Base-by-base conservation (phyloP, 306 rosid species). In the Neltuma alba region DNA sequence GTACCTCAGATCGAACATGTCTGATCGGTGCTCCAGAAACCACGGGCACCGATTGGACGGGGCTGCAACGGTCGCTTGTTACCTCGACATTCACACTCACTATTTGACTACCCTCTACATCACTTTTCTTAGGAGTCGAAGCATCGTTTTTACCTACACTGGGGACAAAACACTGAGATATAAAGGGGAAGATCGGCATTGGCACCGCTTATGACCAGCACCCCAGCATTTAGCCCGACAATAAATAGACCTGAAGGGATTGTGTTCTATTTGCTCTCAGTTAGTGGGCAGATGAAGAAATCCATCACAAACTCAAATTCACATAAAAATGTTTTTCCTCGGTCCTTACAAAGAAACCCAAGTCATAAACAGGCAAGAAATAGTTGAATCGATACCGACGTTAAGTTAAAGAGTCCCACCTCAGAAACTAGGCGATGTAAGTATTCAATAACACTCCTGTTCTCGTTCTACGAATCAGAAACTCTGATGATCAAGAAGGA, bases 101-200 rank as follows among this genome's bases (percentile, higher is more conserved):
- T 1, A 13, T 7, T 15, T 45, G 77, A 3, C 25, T 14, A 23
- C 10, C 40, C 27, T 60, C 61, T 16, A 10, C 74, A 74, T 64
- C 57, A 64, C 79, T 37, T 72, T n/a, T 48, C 41, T 11, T 18
- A 63, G 67, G 73, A 21, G 52, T 52, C 54, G 74, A 82, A 62
- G 20, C 30, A 21, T 37, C 52, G 40, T 27, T 44, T 78, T 20
- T 21, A 57, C 40, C 57, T 73, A 20, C 80, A 72, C 69, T 34
- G 36, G 58, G 40, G 41, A 33, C 18, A 64, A 78, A 78, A 78
- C 86, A 83, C 14, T 73, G 76, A 72, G 65, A 72, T 57, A 78
- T 14, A 57, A 66, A 78, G 12, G 76, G 66, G 58, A 73, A 65
- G 52, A 66, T 34, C 3, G 76, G 31, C 86, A 83, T 83, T 28